Evolutionary conservation across 441 rosid species (phyloP).

Genomic region (Populus hybrid): DNA sequence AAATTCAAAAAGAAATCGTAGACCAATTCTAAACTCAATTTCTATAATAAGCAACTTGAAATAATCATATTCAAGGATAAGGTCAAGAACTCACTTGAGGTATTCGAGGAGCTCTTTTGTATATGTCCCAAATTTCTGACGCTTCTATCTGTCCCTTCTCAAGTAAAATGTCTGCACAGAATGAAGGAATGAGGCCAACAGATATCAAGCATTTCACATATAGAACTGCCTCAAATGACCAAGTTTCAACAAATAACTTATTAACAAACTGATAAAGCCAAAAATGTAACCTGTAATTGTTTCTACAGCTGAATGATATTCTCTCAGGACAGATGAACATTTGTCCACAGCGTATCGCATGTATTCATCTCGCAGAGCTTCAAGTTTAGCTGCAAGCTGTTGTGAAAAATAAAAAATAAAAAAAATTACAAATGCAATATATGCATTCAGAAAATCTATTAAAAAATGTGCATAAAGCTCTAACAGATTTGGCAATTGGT

Average conservation of each 20-base stretch:
- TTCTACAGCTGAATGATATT: conserved; percentile 84
- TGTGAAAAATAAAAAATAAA: conserved; percentile 24
- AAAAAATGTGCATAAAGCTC: not conserved
- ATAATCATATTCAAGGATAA: conserved; percentile 4
- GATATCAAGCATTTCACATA: conserved; percentile 1
- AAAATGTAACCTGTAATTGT: conserved; percentile 69
- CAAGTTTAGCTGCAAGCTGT: conserved; percentile 92
- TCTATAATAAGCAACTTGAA: not conserved
- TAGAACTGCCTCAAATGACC: not conserved
- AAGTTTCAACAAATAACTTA: not conserved
- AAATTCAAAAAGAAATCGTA: not conserved
- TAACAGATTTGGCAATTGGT: conserved; percentile 9
- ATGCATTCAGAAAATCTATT: not conserved
- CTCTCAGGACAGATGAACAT: conserved; percentile 76
- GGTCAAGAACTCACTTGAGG: conserved; percentile 55
- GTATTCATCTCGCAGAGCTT: conserved; percentile 91
- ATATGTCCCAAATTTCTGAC: conserved; percentile 79
- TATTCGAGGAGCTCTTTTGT: conserved; percentile 64
- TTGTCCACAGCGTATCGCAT: conserved; percentile 79
- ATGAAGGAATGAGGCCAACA: conserved; percentile 8
- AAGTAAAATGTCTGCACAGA: conserved; percentile 71
- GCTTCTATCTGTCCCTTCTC: conserved; percentile 80
- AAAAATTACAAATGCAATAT: conserved; percentile 13
- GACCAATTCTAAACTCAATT: not conserved
- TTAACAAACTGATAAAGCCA: not conserved